These are phyloP conservation scores for Cordyceps javanica DNA, from an alignment of 2,329 filamentous ascomycete species.

Conservation along the genomic window DNA sequence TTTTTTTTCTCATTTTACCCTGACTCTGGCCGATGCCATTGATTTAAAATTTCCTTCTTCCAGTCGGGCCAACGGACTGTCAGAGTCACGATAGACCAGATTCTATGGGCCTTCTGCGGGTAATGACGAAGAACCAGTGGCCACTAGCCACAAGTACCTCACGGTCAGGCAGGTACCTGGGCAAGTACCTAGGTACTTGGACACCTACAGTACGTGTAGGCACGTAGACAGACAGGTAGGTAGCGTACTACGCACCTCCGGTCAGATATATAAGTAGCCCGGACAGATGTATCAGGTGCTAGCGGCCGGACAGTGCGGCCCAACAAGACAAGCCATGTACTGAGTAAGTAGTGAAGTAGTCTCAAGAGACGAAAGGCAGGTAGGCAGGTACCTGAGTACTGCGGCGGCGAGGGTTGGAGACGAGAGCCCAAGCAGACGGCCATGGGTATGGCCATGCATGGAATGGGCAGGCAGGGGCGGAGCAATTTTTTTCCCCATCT, in stretches of 20 bases:
- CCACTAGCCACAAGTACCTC: neutral
- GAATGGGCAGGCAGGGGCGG: no score
- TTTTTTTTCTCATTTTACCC: neutral
- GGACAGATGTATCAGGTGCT: no score
- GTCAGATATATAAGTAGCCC: no score
- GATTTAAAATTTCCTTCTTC: neutral
- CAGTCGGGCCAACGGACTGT: slow-evolving; percentile 6
- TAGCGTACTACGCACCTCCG: neutral
- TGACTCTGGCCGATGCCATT: neutral
- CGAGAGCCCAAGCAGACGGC: neutral
- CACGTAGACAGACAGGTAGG: no score
- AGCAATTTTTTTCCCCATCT: no score
- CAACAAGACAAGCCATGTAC: neutral
- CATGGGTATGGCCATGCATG: neutral
- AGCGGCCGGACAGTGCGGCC: neutral
- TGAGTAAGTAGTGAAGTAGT: no score
- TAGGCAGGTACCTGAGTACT: no score
- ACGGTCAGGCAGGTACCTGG: no score
- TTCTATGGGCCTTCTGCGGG: slow-evolving; percentile 6
- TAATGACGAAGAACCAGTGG: neutral
- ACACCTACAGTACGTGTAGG: neutral
- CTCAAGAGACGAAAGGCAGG: no score
- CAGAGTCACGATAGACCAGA: neutral
- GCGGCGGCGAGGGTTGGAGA: no score
- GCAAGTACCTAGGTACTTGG: neutral